phyloP scores from a whole-genome alignment of 805 yeast genomes.

The Ogataea salicorniae region DNA sequence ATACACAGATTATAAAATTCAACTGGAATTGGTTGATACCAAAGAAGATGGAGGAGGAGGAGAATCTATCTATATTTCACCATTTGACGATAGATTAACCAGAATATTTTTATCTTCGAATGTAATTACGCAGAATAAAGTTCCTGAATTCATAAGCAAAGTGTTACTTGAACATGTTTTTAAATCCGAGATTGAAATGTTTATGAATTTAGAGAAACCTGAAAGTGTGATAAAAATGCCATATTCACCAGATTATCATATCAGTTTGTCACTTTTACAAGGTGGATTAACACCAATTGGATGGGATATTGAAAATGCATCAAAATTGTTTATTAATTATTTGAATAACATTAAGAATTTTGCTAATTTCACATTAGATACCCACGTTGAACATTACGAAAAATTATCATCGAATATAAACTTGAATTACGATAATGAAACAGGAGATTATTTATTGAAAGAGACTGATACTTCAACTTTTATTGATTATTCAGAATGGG shows the following conservation, averaged over 20 bases:
- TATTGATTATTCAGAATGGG: constrained; percentile 85
- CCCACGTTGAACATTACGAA: constrained; percentile 73
- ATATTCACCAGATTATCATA: constrained; percentile 61
- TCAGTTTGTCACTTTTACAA: constrained; percentile 69
- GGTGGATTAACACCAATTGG: constrained; percentile 62
- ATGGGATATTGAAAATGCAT: constrained; percentile 67
- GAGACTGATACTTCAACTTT: constrained; percentile 63
- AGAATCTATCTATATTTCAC: constrained; percentile 31
- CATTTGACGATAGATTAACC: constrained; percentile 31
- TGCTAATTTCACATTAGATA: constrained; percentile 69
- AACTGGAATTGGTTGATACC: constrained; percentile 24
- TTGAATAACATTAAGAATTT: constrained; percentile 46
- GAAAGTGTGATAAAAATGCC: constrained; percentile 40
- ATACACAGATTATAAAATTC: constrained; percentile 34
- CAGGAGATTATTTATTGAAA: constrained; percentile 32
- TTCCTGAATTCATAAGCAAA: constrained; percentile 33
- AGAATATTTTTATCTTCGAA: constrained; percentile 28
- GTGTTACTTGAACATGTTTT: constrained; percentile 38
- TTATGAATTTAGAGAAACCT: constrained; percentile 20
- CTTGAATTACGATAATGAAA: constrained; percentile 22
- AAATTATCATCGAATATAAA: constrained; percentile 28
- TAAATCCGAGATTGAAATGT: constrained; percentile 31
- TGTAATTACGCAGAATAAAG: constrained; percentile 23
- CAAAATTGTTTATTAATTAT: constrained; percentile 51
- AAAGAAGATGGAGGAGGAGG: constrained; percentile 1